A percentile compares a stretch with the other conserved stretches of the same genome.
These are phyloP conservation scores for Penicillium verrucosum DNA, from an alignment of 2,329 filamentous ascomycete species.

Conservation along the genomic window DNA sequence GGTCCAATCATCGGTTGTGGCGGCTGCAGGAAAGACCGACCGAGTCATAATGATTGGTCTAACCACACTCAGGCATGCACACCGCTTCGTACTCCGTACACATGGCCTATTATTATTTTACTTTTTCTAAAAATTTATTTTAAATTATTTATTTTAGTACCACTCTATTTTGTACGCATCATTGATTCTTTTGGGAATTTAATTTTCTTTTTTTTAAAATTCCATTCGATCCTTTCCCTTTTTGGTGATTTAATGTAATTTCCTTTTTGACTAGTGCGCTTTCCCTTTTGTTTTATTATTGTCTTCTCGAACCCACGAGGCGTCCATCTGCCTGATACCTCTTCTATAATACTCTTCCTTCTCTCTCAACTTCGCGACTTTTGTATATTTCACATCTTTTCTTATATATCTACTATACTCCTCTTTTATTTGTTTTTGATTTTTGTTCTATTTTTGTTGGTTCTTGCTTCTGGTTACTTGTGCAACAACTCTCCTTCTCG, in stretches of 20 bases:
- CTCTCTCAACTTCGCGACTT: background rate
- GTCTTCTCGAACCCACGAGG: constrained; percentile 13
- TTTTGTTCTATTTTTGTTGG: constrained; percentile 7
- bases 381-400: background rate
- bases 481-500: constrained; percentile 10
- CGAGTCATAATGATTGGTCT: constrained; percentile 4
- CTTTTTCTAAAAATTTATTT: background rate
- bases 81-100: constrained; percentile 9
- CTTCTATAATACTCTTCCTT: constrained; percentile 43
- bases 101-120: constrained; percentile 2
- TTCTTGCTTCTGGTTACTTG: background rate
- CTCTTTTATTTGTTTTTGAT: constrained; percentile 1
- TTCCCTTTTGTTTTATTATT: constrained; percentile 4
- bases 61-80: background rate
- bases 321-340: constrained; percentile 35
- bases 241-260: constrained; percentile 9
- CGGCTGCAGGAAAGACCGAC: constrained; percentile 3
- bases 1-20: constrained; percentile 6
- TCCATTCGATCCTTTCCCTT: constrained; percentile 12
- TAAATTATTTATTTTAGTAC: background rate
- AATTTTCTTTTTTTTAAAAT: constrained; percentile 16
- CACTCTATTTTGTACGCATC: constrained; percentile 7
- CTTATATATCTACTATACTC: constrained; percentile 1
- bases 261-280: constrained; percentile 2
- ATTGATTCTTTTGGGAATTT: constrained; percentile 5